These are phyloP conservation scores for Aspergillus asperescens DNA, from an alignment of 495 filamentous ascomycete species.

Conservation along the genomic window DNA sequence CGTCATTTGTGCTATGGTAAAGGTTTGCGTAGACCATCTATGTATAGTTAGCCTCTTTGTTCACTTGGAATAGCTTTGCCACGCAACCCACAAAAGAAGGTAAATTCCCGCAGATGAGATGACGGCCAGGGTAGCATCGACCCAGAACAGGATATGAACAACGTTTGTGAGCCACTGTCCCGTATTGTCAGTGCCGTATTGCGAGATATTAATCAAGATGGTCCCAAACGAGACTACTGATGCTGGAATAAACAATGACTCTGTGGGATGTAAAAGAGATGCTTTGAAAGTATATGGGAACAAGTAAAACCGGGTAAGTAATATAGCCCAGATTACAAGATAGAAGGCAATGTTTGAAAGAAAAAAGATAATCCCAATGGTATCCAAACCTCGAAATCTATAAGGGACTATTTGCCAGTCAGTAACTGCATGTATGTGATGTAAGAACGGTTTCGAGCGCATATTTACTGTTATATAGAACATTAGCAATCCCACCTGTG, in stretches of 20 bases:
- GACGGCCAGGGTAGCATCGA: slow-evolving; percentile 60
- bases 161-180: slow-evolving; percentile 63
- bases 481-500: slow-evolving; percentile 78
- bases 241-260: slow-evolving; percentile 74
- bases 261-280: slow-evolving; percentile 71
- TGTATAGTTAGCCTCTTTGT: slow-evolving; percentile 14
- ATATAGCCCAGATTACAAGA: slow-evolving; percentile 59
- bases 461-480: slow-evolving; percentile 57
- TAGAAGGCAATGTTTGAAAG: slow-evolving; percentile 72
- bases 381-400: slow-evolving; percentile 60
- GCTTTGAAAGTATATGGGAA: slow-evolving; percentile 66
- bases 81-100: slow-evolving; percentile 51
- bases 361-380: slow-evolving; percentile 69
- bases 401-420: slow-evolving; percentile 54
- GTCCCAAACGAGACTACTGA: slow-evolving; percentile 66
- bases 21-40: slow-evolving; percentile 66
- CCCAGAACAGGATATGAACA: slow-evolving; percentile 67
- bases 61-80: not conserved
- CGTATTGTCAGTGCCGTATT: slow-evolving; percentile 65
- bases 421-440: not conserved
- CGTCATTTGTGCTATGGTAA: slow-evolving; percentile 83
- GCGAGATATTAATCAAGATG: slow-evolving; percentile 72
- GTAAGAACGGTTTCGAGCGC: not conserved
- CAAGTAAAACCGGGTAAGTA: slow-evolving; percentile 63
- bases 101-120: slow-evolving; percentile 65